A percentile compares a stretch with the other conserved stretches of the same genome.
phyloP scores from a whole-genome alignment of 768 basidiomycete species.

The Lenzites betulinus region DNA sequence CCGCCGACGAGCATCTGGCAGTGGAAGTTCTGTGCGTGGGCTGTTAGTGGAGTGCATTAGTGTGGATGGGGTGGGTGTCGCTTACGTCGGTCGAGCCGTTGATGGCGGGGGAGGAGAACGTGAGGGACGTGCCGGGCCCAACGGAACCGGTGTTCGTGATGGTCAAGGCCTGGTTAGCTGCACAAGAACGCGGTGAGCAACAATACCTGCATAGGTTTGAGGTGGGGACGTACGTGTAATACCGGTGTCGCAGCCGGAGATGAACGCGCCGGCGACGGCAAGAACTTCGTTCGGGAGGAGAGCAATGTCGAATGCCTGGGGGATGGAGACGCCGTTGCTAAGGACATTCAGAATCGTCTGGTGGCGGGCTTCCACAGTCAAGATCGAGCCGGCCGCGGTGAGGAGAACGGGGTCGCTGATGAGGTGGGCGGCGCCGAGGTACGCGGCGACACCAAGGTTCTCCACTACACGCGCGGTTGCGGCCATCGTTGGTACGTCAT shows the following conservation, averaged over 20 bases:
- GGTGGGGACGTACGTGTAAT: conserved; percentile 45
- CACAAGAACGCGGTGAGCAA: neutral
- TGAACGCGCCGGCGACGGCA: conserved; percentile 66
- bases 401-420: conserved; percentile 61
- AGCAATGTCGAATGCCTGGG: conserved; percentile 71
- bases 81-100: conserved; percentile 51
- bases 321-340: conserved; percentile 59
- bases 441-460: conserved; percentile 73
- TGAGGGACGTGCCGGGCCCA: conserved; percentile 58
- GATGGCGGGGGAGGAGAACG: conserved; percentile 59
- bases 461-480: conserved; percentile 74
- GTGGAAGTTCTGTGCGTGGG: conserved; percentile 47
- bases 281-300: conserved; percentile 72
- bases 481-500: conserved; percentile 69
- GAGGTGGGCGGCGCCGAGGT: conserved; percentile 71
- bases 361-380: conserved; percentile 84
- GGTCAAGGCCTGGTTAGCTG: conserved; percentile 60
- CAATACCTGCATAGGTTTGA: neutral
- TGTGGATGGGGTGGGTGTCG: neutral
- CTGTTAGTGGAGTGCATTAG: neutral
- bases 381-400: conserved; percentile 68
- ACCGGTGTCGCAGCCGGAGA: conserved; percentile 67
- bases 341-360: conserved; percentile 76
- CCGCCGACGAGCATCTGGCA: conserved; percentile 82
- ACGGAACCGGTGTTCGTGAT: conserved; percentile 66